A percentile compares a stretch with the other conserved stretches of the same genome.
These are phyloP conservation scores for Hygrophila difformis DNA, from an alignment of 257 asterid species.

Conservation along the genomic window DNA sequence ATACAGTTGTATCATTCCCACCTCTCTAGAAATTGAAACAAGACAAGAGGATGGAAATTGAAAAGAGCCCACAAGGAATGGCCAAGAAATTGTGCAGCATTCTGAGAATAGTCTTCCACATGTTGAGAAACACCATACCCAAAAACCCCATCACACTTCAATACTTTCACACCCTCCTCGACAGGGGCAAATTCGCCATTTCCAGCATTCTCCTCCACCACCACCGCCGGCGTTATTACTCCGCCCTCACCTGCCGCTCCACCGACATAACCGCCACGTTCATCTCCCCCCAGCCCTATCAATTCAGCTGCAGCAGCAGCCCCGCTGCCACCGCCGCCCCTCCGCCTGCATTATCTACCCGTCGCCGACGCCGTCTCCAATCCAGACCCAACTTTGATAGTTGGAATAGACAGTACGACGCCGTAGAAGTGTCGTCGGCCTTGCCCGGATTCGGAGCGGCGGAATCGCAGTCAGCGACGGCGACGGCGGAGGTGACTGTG, in stretches of 20 bases:
- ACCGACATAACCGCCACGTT: slow-evolving; percentile 20
- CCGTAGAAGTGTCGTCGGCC: slow-evolving; percentile 9
- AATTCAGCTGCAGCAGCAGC: slow-evolving; percentile 49
- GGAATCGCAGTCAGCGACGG: slow-evolving; percentile 20
- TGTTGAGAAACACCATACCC: slow-evolving; percentile 17
- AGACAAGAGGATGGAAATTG: slow-evolving; percentile 18
- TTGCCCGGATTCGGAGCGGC: slow-evolving; percentile 13
- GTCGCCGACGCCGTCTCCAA: not conserved
- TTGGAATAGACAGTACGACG: too few species aligned
- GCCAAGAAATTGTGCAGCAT: slow-evolving; percentile 26
- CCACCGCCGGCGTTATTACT: slow-evolving; percentile 15
- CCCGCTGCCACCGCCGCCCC: too few species aligned
- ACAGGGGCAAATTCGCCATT: slow-evolving; percentile 21
- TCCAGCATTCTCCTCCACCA: slow-evolving; percentile 17
- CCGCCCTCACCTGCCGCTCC: slow-evolving; percentile 30
- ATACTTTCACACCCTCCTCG: slow-evolving; percentile 19
- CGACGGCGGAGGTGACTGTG: not conserved
- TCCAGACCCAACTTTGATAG: too few species aligned
- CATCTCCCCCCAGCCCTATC: slow-evolving; percentile 30
- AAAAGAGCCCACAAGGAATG: slow-evolving; percentile 14
- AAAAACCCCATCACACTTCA: slow-evolving; percentile 19
- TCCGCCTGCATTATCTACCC: too few species aligned
- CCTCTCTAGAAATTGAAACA: not conserved
- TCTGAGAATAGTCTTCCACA: slow-evolving; percentile 19
- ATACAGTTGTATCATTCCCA: too few species aligned